Base-by-base conservation (phyloP, 805 yeast genomes). In the Kluyveromyces wickerhamii region DNA sequence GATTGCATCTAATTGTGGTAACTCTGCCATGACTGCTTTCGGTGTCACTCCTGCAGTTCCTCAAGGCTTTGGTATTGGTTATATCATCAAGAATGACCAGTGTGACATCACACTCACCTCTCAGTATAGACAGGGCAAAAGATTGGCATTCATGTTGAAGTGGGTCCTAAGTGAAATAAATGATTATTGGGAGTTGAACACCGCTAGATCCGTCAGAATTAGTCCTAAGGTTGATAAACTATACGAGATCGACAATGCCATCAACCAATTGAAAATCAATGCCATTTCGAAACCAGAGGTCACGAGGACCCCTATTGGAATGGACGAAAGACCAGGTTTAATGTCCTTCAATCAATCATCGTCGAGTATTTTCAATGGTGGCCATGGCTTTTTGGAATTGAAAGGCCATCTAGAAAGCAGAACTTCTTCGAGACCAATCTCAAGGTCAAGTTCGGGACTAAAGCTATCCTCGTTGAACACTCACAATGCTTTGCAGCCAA, bases 31-130 rank as follows among this genome's bases (percentile, higher is more conserved):
- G 49, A 77, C 79, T 35, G 64, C 83, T 21, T 87, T 87, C 63
- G 96, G 96, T 2, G 77, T 87, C 39, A 89, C 95, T 0, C 96
- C 96, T 2, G 92, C 88, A 1, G 69, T 77, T 13, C 77, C 86
- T 29, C 86, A 82, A 48, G 96, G 96, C 0, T 86, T 80, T 58
- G 96, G 95, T n/a, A 68, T 87, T 16, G 96, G 95, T 2, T 87
- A 87, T 52, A 84, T 86, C 42, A 78, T 87, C 46, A 88, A 86
- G 54, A 76, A 72, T 36, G 92, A 87, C 50, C 74, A 76, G 26
- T 79, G 86, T 23, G 77, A 83, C 20, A 67, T 87, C n/a, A 83
- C 95, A 27, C 73, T 85, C 14, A 79, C 89, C 21, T 84, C 95
- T 10, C 87, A 87, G 57, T 84, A 78, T 54, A 69, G 96, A 40